Conservation (phyloP, 2,329 filamentous ascomycete genomes). For the Chrysoporthe cubensis region DNA sequence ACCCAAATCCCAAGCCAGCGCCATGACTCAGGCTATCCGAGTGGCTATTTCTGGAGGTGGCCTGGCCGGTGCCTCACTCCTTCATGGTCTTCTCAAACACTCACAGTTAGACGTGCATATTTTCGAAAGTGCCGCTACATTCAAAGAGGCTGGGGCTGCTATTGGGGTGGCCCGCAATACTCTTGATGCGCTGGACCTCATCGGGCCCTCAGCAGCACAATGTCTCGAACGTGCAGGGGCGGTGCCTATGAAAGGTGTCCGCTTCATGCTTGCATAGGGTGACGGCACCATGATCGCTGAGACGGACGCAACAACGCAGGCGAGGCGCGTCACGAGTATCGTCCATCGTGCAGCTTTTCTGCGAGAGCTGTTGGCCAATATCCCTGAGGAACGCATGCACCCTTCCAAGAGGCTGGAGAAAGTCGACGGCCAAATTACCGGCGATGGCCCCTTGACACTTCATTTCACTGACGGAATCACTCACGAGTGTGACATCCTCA, state of each 20-base stretch:
- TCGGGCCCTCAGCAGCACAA: conserved; percentile 17
- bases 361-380: conserved; percentile 28
- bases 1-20: too few relatives aligned
- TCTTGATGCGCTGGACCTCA: conserved; percentile 7
- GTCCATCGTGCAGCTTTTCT: conserved; percentile 31
- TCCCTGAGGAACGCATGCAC: conserved; percentile 31
- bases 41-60: conserved; percentile 31
- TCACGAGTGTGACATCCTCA: conserved; percentile 40
- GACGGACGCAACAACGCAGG: not conserved
- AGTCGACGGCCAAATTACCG: conserved; percentile 10
- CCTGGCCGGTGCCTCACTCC: conserved; percentile 29
- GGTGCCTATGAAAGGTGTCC: not conserved
- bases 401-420: conserved; percentile 32
- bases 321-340: conserved; percentile 29
- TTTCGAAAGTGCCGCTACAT: conserved; percentile 5
- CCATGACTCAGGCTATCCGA: conserved; percentile 27
- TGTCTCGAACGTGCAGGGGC: conserved; percentile 24
- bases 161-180: conserved; percentile 12
- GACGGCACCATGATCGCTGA: not conserved
- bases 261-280: conserved; percentile 11
- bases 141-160: conserved; percentile 7
- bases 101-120: conserved; percentile 16
- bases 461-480: conserved; percentile 32
- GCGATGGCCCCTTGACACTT: conserved; percentile 23
- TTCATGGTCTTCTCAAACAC: conserved; percentile 8